Conservation (phyloP, 257 asterid species). For the Solanum medicagineum region DNA sequence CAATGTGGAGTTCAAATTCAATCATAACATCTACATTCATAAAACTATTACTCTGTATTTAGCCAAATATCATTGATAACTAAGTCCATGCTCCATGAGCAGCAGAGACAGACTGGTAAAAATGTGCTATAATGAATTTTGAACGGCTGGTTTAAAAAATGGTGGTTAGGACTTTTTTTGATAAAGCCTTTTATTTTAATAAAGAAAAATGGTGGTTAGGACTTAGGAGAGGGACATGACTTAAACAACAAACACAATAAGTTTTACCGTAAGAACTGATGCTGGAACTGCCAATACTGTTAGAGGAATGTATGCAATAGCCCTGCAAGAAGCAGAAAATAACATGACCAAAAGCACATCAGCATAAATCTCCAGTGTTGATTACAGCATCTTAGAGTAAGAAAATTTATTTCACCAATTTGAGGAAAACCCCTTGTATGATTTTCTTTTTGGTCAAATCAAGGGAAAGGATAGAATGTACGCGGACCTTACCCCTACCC, state of each 20-base stretch:
- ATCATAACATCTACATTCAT: neutral
- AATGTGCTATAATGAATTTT: neutral
- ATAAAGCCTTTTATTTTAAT: no score
- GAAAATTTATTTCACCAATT: neutral
- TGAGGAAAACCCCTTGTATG: neutral
- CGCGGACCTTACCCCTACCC: neutral
- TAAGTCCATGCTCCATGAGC: neutral
- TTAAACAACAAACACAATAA: neutral
- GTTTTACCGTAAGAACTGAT: slow-evolving; percentile 76
- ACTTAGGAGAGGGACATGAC: neutral
- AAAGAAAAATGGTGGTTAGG: neutral
- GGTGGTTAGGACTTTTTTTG: neutral
- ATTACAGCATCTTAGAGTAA: neutral
- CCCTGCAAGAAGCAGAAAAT: slow-evolving; percentile 40
- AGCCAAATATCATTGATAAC: neutral
- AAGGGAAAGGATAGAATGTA: neutral
- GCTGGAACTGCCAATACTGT: slow-evolving; percentile 98
- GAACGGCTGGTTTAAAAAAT: neutral
- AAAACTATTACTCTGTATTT: neutral
- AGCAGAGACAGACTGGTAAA: neutral
- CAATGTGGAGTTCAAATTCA: neutral
- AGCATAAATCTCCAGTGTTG: neutral
- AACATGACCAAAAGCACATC: neutral
- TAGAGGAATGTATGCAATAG: slow-evolving; percentile 85
- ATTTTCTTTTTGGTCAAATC: neutral